phyloP scores from a whole-genome alignment of 2,329 filamentous ascomycete genomes.

The Alternaria postmessia region DNA sequence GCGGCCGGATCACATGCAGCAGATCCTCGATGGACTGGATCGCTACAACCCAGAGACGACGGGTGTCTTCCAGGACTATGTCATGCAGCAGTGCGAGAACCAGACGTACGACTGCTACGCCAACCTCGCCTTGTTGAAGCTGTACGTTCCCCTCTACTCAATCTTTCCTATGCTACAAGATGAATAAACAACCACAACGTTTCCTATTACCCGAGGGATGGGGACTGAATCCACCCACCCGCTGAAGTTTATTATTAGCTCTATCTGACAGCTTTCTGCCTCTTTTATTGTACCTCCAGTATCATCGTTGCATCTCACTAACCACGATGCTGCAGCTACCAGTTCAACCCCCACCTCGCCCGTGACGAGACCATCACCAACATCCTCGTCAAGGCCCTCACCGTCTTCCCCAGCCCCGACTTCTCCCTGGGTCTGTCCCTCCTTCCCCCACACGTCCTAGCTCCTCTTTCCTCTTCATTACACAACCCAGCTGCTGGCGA shows the following conservation, averaged over 20 bases:
- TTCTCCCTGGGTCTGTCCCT: slow-evolving; percentile 95
- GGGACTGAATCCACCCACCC: slow-evolving; percentile 65
- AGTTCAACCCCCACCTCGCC: slow-evolving; percentile 98
- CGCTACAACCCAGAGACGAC: slow-evolving; percentile 99
- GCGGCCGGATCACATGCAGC: slow-evolving; percentile 88
- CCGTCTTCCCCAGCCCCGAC: slow-evolving; percentile 94
- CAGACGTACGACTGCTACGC: slow-evolving; percentile 96
- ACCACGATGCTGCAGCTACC: slow-evolving; percentile 72
- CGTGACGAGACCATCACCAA: slow-evolving; percentile 98
- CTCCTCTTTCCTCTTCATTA: slow-evolving; percentile 61
- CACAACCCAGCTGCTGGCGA: slow-evolving; percentile 67
- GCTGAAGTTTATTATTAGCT: slow-evolving; percentile 79
- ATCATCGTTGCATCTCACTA: slow-evolving; percentile 18
- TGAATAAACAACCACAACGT: slow-evolving; percentile 81
- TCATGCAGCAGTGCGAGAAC: slow-evolving; percentile 92
- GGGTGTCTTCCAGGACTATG: slow-evolving; percentile 90
- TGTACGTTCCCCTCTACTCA: slow-evolving; percentile 68
- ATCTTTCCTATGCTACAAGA: slow-evolving; percentile 61
- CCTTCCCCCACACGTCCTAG: slow-evolving; percentile 82
- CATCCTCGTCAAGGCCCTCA: slow-evolving; percentile 97
- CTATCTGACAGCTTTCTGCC: slow-evolving; percentile 68
- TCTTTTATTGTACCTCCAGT: neutral
- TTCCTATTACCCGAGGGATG: slow-evolving; percentile 95
- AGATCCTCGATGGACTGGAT: slow-evolving; percentile 95
- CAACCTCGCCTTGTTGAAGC: slow-evolving; percentile 93